Conservation (phyloP, 345 rosid genomes). For the Hibiscus syriacus region DNA sequence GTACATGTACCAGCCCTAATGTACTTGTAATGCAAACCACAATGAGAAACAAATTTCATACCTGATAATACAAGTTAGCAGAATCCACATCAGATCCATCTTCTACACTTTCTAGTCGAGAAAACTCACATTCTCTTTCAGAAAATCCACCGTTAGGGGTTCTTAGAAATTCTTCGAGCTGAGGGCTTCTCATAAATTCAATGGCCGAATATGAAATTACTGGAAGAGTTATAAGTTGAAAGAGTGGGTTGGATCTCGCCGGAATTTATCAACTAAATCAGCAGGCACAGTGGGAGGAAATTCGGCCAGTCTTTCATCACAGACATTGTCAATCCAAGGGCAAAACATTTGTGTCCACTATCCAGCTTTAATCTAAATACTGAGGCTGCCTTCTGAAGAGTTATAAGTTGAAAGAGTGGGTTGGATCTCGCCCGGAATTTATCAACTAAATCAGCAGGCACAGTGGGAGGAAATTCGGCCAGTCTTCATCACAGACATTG, state of each 20-base stretch:
- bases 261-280: conserved; percentile 60
- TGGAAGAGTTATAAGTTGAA: conserved; percentile 64
- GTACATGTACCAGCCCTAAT: not conserved
- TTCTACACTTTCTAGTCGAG: conserved; percentile 31
- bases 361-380: conserved; percentile 92
- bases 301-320: conserved; percentile 78
- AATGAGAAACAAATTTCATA: conserved; percentile 18
- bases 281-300: conserved; percentile 70
- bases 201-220: conserved; percentile 61
- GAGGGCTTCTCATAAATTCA: conserved; percentile 57
- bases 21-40: conserved; percentile 1
- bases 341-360: conserved; percentile 70
- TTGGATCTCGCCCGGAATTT: conserved; percentile 48
- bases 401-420: no score
- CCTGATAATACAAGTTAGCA: conserved; percentile 65
- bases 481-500: conserved; percentile 77
- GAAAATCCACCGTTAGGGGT: conserved; percentile 28
- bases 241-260: conserved; percentile 46
- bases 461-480: conserved; percentile 74
- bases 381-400: conserved; percentile 76
- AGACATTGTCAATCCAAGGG: conserved; percentile 71
- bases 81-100: conserved; percentile 31
- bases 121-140: conserved; percentile 16
- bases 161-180: conserved; percentile 64
- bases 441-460: conserved; percentile 60